Base-by-base conservation (phyloP, 352 stramenopile species). In the Phytophthora pinifolia region DNA sequence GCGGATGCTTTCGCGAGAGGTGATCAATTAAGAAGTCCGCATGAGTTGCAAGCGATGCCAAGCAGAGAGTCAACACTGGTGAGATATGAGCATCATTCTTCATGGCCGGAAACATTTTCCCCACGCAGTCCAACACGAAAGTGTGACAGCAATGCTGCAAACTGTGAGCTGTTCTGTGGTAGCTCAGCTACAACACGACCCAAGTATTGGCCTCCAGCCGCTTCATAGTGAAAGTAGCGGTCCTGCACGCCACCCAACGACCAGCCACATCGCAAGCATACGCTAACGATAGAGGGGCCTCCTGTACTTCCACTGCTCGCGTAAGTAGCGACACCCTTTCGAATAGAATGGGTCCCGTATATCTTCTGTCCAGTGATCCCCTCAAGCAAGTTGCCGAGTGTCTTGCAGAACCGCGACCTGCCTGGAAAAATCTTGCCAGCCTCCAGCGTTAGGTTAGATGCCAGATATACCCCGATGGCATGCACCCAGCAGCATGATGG, bases 201-300 rank as follows among this genome's bases (percentile, higher is more conserved):
- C 41, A 47, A 34, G 18, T 36, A 36, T 15, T 35, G 41, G 12
- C 37, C 41, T 4, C 25, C 41, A 47, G 25, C 27, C 6, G 18
- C 22, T 34, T 47, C 41, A 18, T 58, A 58, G 6, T 31, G 9
- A 36, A 58, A 45, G 20, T 58, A 58, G 12, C 39, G 30, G 13
- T 58, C 50, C 36, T 57, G 37, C 9, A 67, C 41, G 13, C 46
- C 39, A 12, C 59, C 51, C 7, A 67, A 4, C 9, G 17, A 43
- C 59, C 52, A 62, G 2, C 41, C 52, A 35, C 46, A 62, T 3
- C 46, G 51, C n/a, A 61, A 29, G 30, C 59, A 67, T 4, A 59
- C 51, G 32, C 39, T 54, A 9, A 54, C 39, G 33, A 62, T 62
- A 10, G 51, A 59, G 12, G 44, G 51, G 4, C 46, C 59, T 4